Evolutionary conservation across 306 rosid species (phyloP).

Genomic region (Quercus dentata): DNA sequence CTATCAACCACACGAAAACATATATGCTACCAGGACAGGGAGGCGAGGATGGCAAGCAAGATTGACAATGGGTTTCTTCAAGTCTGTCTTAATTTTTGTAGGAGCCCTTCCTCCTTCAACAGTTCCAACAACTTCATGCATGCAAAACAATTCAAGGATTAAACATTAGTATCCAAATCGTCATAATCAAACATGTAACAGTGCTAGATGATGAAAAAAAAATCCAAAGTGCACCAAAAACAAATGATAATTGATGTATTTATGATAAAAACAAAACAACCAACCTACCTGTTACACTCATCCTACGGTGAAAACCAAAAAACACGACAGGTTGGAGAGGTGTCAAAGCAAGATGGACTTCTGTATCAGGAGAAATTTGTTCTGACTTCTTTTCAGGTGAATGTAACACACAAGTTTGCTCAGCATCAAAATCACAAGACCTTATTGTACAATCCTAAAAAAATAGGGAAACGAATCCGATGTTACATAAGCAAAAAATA

Average conservation of each 20-base stretch:
- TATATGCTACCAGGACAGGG: constrained; percentile 66
- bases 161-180: constrained; percentile 1
- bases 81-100: constrained; percentile 92
- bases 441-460: constrained; percentile 93
- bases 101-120: constrained; percentile 97
- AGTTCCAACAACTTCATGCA: constrained; percentile 90
- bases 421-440: constrained; percentile 95
- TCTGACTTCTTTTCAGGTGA: constrained; percentile 92
- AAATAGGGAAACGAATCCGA: constrained; percentile 13
- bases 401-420: constrained; percentile 95
- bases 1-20: neutral
- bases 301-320: constrained; percentile 86
- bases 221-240: neutral
- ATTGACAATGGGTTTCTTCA: constrained; percentile 95
- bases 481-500: constrained; percentile 15
- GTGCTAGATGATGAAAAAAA: neutral
- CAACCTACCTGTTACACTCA: constrained; percentile 90
- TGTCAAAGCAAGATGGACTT: constrained; percentile 95
- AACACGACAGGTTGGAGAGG: constrained; percentile 85
- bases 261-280: constrained; percentile 10
- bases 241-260: neutral
- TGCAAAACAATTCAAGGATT: constrained; percentile 30
- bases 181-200: constrained; percentile 3
- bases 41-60: constrained; percentile 99
- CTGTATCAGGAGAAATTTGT: constrained; percentile 71